Base-by-base conservation (phyloP, 1,284 basidiomycete genomes). In the Singerocomus rubriflavus region DNA sequence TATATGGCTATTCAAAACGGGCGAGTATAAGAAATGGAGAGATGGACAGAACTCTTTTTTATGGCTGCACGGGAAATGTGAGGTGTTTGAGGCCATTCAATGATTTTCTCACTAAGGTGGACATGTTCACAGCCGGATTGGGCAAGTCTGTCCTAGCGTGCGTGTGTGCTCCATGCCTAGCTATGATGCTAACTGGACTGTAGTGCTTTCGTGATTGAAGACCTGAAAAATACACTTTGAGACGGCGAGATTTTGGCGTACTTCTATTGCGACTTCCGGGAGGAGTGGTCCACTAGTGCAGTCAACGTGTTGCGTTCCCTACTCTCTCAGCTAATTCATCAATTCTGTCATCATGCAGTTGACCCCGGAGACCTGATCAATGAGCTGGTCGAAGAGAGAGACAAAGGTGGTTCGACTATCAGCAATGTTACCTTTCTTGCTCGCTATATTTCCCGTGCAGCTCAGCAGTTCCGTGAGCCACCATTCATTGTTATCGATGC, bases 251-350 rank as follows among this genome's bases (percentile, higher is more conserved):
- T 29, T 0, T n/a, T 57, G 10, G 36, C 11, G 1, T 56, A 33
- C 9, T 58, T 55, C 26, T 55, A 58, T 13, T 55, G 54, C 1
- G 45, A 56, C 16, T 55, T 58, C 21, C 56, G 54, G 11, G 21
- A 33, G 2, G 53, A 56, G 11, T 40, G 52, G 13, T 31, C 45
- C 2, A 55, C 36, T 5, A 39, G 10, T 6, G 41, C 52, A 1
- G 13, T 41, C n/a, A 52, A 55, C 14, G 34, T 55, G 16, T 29
- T 55, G 43, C 34, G 56, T 10, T 57, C 53, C 8, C 16, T 55
- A 0, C 39, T 55, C 5, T 55, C 39, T 5, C 56, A 55, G 34
- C 7, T 45, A 13, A 12, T 60, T 0, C 44, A 39, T 2, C 37
- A 41, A 10, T 30, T 33, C 3, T 1, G 4, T 17, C 21, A 2